These are phyloP conservation scores for Saturnispora quitensis DNA, from an alignment of 805 yeast species.

Conservation along the genomic window DNA sequence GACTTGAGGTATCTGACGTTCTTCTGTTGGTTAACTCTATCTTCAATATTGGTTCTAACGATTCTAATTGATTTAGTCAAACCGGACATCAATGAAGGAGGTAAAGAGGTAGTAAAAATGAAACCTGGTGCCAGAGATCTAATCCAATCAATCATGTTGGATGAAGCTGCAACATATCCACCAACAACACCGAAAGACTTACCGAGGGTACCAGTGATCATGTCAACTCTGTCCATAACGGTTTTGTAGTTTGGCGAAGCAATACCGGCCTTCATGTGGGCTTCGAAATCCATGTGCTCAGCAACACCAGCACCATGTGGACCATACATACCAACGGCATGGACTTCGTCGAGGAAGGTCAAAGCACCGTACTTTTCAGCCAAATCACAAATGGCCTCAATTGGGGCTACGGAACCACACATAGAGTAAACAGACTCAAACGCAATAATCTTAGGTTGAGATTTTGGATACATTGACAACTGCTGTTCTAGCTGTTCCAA, in stretches of 20 bases:
- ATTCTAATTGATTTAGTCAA: constrained; percentile 79
- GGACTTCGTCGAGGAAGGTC: constrained; percentile 96
- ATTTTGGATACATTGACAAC: constrained; percentile 70
- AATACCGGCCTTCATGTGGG: constrained; percentile 62
- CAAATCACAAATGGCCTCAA: constrained; percentile 82
- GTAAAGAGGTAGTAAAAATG: constrained; percentile 91
- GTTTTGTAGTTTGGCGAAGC: constrained; percentile 44
- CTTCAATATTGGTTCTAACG: constrained; percentile 67
- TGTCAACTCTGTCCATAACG: constrained; percentile 83
- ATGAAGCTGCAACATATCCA: constrained; percentile 91
- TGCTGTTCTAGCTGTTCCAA: constrained; percentile 71
- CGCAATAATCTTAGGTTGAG: constrained; percentile 91
- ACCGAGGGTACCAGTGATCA: constrained; percentile 96
- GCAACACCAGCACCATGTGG: constrained; percentile 99
- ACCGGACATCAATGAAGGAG: constrained; percentile 98
- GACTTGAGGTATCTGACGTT: constrained; percentile 80
- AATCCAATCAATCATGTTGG: constrained; percentile 82
- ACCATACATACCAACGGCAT: constrained; percentile 98
- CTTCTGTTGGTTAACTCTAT: constrained; percentile 76
- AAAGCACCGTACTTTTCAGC: constrained; percentile 97
- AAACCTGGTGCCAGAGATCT: constrained; percentile 96
- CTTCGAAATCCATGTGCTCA: constrained; percentile 86
- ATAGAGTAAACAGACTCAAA: constrained; percentile 96
- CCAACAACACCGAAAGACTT: constrained; percentile 97
- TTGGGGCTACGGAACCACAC: constrained; percentile 97